Conservation (phyloP, 768 basidiomycete genomes). For the Suillus tomentosus region DNA sequence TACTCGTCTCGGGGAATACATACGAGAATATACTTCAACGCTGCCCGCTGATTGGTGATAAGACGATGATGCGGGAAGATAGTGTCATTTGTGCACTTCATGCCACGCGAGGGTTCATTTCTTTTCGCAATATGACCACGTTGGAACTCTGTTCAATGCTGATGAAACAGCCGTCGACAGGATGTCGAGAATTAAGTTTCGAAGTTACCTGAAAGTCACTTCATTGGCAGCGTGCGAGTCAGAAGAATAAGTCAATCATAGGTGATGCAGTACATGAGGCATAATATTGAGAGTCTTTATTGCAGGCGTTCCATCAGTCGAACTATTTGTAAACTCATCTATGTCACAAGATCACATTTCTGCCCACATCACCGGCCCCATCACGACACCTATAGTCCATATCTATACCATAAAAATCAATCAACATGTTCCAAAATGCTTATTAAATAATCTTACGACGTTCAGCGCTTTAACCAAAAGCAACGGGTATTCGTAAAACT, state of each 20-base stretch:
- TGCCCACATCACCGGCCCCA: constrained; percentile 4
- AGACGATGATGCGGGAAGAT: neutral
- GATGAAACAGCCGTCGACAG: too few species aligned
- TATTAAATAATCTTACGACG: neutral
- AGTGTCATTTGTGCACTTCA: neutral
- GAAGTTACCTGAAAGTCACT: neutral
- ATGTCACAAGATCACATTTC: neutral
- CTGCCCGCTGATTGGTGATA: neutral
- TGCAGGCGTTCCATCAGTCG: neutral
- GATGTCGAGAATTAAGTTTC: neutral
- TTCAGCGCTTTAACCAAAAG: neutral
- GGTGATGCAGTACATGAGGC: neutral
- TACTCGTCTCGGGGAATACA: neutral
- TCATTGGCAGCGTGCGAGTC: neutral
- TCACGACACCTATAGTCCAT: neutral
- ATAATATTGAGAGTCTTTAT: neutral
- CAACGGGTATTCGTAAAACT: neutral
- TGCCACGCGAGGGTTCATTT: neutral
- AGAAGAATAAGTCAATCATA: neutral
- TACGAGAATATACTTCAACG: neutral
- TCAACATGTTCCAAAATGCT: too few species aligned
- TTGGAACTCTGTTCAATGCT: neutral
- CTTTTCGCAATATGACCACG: neutral
- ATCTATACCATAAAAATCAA: neutral
- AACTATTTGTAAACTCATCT: too few species aligned